Base-by-base conservation (phyloP, 2,329 filamentous ascomycete genomes). In the Arthrobotrys iridis region DNA sequence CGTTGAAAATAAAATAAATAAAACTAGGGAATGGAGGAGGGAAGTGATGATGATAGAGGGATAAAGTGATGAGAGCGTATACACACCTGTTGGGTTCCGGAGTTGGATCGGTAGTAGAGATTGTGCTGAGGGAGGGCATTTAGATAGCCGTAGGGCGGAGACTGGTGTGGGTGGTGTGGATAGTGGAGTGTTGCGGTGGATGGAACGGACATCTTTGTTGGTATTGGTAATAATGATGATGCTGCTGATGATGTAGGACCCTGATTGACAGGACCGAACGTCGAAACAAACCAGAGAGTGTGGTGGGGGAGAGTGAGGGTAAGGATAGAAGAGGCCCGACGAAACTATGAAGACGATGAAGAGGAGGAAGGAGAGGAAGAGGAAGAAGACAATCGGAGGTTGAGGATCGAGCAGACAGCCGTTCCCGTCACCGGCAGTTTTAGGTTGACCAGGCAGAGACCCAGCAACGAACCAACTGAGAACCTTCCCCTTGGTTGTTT, bases 151-250 rank as follows among this genome's bases (percentile, higher is more conserved):
- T 68, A 75, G n/a, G 71, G 63, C 2, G 71, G 71, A 57, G 71
- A 75, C 22, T 75, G 71, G 46, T 65, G 62, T 33, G 63, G 71
- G 55, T 67, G 63, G 46, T 75, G 71, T 41, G 71, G 71, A 41
- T 75, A 75, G 58, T 75, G 71, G 50, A 75, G 71, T 62, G 71
- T 75, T 57, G 71, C 71, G 2, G 71, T 75, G 28, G 71, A 75
- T 20, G 71, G 71, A 52, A 68, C 71, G 20, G 71, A 75, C 71
- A 75, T 75, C 57, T 50, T 67, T 62, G 52, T 48, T 33, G 62
- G 28, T 22, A 50, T 59, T 26, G 24, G 55, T 24, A 24, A 11
- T n/a, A n/a, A n/a, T n/a, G n/a, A n/a, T n/a, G n/a, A n/a, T n/a
- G 41, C 48, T 62, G 33, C n/a, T 13, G 60, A 28, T 48, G 60